These are phyloP conservation scores for Pyrenochaeta sp. DNA, from an alignment of 2,329 filamentous ascomycete species.

Conservation along the genomic window DNA sequence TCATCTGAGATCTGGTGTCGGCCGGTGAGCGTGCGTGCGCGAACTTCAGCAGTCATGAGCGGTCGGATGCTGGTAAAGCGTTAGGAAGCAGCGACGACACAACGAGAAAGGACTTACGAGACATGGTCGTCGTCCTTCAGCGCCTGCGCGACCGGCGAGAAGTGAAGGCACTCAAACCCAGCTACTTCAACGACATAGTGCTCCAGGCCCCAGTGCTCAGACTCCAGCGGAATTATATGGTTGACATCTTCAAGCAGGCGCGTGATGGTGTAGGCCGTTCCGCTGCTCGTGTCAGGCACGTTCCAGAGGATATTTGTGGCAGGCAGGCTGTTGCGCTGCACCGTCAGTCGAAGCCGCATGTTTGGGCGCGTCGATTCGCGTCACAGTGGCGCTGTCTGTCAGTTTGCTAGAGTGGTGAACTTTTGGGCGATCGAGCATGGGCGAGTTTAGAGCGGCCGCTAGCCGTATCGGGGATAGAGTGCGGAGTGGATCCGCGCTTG, in stretches of 20 bases:
- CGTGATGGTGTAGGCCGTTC: conserved; percentile 67
- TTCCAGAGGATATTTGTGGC: conserved; percentile 49
- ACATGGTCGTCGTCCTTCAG: conserved; percentile 87
- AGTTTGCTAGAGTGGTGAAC: conserved; percentile 7
- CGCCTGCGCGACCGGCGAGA: conserved; percentile 73
- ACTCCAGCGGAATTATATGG: conserved; percentile 81
- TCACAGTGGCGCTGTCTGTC: neutral
- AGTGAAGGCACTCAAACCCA: conserved; percentile 88
- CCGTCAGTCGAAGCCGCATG: conserved; percentile 49
- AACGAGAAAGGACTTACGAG: conserved; percentile 62
- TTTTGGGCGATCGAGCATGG: conserved; percentile 18
- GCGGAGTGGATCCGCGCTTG: conserved; percentile 15
- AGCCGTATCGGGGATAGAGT: conserved; percentile 8
- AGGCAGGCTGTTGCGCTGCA: conserved; percentile 49
- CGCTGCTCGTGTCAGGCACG: conserved; percentile 42
- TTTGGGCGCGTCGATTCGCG: conserved; percentile 12
- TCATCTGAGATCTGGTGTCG: conserved; percentile 81
- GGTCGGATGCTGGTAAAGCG: conserved; percentile 72
- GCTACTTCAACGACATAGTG: conserved; percentile 85
- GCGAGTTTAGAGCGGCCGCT: conserved; percentile 10
- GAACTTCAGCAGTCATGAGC: conserved; percentile 77
- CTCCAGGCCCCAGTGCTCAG: conserved; percentile 83
- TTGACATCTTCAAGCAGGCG: conserved; percentile 82
- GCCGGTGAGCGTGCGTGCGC: conserved; percentile 75
- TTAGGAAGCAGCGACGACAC: conserved; percentile 4